These are phyloP conservation scores for Pseudofabraea citricarpa DNA, from an alignment of 2,329 filamentous ascomycete species.

Conservation along the genomic window DNA sequence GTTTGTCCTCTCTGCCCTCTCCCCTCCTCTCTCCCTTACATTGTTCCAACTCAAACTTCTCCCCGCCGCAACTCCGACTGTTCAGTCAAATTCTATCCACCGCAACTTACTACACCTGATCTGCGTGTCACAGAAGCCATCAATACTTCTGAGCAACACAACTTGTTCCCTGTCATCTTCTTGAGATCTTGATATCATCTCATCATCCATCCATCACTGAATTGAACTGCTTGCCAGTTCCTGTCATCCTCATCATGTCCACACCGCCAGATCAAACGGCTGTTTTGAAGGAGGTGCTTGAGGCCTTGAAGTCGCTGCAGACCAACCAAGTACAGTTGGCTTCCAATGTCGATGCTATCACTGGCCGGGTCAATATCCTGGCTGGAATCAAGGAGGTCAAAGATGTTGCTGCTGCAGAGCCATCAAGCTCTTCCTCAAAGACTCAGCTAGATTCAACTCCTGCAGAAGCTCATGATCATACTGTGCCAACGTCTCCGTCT, in stretches of 20 bases:
- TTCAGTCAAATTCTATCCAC: no score
- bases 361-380: constrained; percentile 56
- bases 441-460: constrained; percentile 7
- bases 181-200: no score
- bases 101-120: no score
- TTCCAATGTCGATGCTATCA: constrained; percentile 53
- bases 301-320: constrained; percentile 49
- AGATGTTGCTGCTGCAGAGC: constrained; percentile 35
- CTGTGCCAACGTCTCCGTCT: constrained; percentile 25
- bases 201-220: no score
- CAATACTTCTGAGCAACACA: no score
- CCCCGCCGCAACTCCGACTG: no score
- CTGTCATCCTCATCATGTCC: constrained; percentile 18
- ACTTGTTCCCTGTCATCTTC: no score
- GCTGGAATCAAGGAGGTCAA: constrained; percentile 52
- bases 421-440: constrained; percentile 2
- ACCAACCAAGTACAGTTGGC: constrained; percentile 50
- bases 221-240: no score
- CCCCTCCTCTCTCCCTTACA: background rate
- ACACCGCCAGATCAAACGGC: constrained; percentile 19
- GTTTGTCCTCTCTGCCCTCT: background rate
- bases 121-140: no score
- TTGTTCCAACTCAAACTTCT: no score
- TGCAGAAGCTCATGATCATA: constrained; percentile 18
- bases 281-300: constrained; percentile 49